Conservation (phyloP, 441 rosid genomes). For the Pelargonium australe region DNA sequence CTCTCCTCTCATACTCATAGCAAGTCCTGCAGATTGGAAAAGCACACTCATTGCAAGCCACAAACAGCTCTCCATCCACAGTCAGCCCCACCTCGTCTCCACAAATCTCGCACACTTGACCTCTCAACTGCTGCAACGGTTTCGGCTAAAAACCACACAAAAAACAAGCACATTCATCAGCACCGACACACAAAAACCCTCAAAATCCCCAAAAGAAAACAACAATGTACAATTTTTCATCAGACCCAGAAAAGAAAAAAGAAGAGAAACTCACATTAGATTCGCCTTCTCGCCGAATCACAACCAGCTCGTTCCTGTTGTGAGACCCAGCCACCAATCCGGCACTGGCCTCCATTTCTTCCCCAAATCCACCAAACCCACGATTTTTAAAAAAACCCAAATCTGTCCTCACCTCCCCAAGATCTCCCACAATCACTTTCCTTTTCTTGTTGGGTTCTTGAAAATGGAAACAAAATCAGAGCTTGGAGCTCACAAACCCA, state of each 20-base stretch:
- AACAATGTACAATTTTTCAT: neutral
- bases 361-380: neutral
- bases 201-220: neutral
- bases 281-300: slow-evolving; percentile 32
- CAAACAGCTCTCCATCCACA: slow-evolving; percentile 39
- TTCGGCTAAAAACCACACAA: slow-evolving; percentile 18
- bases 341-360: slow-evolving; percentile 31
- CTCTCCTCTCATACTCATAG: slow-evolving; percentile 50
- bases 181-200: slow-evolving; percentile 4
- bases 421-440: neutral
- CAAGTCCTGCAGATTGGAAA: slow-evolving; percentile 48
- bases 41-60: slow-evolving; percentile 53
- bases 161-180: neutral
- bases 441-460: too few species aligned
- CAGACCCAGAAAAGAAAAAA: neutral
- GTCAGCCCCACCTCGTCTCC: slow-evolving; percentile 41
- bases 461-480: neutral
- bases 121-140: slow-evolving; percentile 24
- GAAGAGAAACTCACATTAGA: slow-evolving; percentile 25
- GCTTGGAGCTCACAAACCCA: neutral
- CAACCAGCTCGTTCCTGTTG: slow-evolving; percentile 38
- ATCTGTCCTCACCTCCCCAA: neutral
- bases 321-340: slow-evolving; percentile 46
- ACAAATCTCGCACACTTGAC: slow-evolving; percentile 42
- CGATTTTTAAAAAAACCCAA: neutral